phyloP scores from a whole-genome alignment of 31 red algal species.

The Asparagopsis taxiformis region DNA sequence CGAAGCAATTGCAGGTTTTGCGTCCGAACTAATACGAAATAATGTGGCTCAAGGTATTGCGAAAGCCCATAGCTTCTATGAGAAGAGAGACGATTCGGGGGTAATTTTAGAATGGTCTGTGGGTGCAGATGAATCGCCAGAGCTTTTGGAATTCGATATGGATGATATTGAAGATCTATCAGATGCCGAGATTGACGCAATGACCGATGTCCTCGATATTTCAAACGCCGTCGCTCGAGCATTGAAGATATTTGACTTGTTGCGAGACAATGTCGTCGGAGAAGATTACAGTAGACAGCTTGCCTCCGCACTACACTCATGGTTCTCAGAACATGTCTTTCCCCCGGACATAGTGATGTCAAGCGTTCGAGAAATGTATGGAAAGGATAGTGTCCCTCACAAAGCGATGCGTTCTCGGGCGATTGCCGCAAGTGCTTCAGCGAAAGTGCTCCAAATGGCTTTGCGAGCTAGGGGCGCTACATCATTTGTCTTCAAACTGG shows the following conservation, averaged over 20 bases:
- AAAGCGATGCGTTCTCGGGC: constrained; percentile 43
- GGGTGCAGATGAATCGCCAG: constrained; percentile 18
- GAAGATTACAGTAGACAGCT: constrained; percentile 38
- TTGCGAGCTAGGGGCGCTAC: constrained; percentile 51
- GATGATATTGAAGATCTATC: constrained; percentile 64
- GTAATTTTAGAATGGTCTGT: constrained; percentile 43
- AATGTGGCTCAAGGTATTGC: constrained; percentile 44
- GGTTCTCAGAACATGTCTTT: constrained; percentile 59
- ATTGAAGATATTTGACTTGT: constrained; percentile 62
- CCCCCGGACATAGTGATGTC: constrained; percentile 42
- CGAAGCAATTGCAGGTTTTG: constrained; percentile 41
- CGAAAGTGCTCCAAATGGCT: constrained; percentile 46
- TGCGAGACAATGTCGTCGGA: constrained; percentile 50
- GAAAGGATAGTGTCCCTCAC: constrained; percentile 5
- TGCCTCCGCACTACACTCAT: constrained; percentile 55
- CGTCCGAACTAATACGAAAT: constrained; percentile 49
- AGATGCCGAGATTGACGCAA: constrained; percentile 59
- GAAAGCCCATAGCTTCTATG: constrained; percentile 41
- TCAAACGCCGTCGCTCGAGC: constrained; percentile 62
- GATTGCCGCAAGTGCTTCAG: constrained; percentile 50
- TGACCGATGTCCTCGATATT: constrained; percentile 68
- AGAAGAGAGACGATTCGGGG: constrained; percentile 19
- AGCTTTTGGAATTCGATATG: constrained; percentile 72
- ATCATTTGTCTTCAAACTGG: constrained; percentile 51
- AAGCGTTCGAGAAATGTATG: constrained; percentile 17